Base-by-base conservation (phyloP, 2,329 filamentous ascomycete genomes). In the Keithomyces neogunnii region DNA sequence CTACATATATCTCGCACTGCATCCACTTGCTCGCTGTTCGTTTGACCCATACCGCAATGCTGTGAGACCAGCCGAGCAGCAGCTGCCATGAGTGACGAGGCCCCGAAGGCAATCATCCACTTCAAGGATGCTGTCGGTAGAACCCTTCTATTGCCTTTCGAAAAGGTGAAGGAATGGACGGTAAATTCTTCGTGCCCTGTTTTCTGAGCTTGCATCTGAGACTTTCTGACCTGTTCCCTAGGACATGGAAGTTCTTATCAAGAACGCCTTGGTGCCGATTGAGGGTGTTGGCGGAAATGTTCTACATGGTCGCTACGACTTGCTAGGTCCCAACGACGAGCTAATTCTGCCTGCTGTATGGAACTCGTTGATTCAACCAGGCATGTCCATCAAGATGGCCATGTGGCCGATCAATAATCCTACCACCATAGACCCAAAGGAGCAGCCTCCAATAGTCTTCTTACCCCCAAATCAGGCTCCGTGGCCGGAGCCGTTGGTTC, bases 101-200 rank as follows among this genome's bases (percentile, higher is more conserved):
- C 7, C 26, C 39, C 82, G 45, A 86, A 89, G 66, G 75, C 83
- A 43, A 88, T 88, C 3, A 88, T 96, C 66, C 85, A 85, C 58
- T 95, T 95, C 72, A 95, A 93, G 69, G 91, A 96, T 65, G 90
- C 90, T 1, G 83, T 96, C n/a, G 88, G 88, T 33, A 80, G 91
- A 58, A 96, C 95, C 67, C 96, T 95, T 66, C 92, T 82, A 69
- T 95, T 96, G 63, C 91, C 91, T 1, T 96, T 85, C 69, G 81
- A 91, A 56, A 67, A 95, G 31, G 95, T 90, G 68, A 82, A 84
- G 62, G 92, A 84, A 2, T 95, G 89, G 89, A 73, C 76, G 73
- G 88, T 90, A 80, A 64, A 81, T 77, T 19, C 19, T 19, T 19
- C 19, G 19, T 19, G 19, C 19, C 19, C 51, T 10, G 4, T 39